Conservation (phyloP, 1,139 yeast species). For the Suhomyces atakaporum region DNA sequence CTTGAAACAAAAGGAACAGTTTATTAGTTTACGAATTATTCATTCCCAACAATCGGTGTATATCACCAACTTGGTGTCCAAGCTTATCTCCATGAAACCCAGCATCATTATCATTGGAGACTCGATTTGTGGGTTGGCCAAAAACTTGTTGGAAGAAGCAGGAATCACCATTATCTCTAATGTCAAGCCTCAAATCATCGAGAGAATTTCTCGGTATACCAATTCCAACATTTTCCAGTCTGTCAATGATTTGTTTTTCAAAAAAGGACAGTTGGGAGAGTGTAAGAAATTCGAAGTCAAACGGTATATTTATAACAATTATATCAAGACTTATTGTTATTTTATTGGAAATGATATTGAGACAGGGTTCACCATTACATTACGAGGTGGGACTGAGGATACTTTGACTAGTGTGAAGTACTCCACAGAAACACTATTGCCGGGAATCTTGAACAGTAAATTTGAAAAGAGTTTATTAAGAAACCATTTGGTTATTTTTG, state of each 20-base stretch:
- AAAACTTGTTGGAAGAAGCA: constrained; percentile 67
- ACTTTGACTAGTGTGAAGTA: constrained; percentile 68
- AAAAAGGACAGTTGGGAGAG: constrained; percentile 63
- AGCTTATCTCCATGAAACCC: constrained; percentile 77
- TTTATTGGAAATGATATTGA: constrained; percentile 75
- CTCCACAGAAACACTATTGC: constrained; percentile 77
- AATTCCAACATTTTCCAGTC: constrained; percentile 72
- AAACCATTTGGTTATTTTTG: constrained; percentile 47
- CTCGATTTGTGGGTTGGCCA: constrained; percentile 81
- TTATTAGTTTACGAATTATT: constrained; percentile 80
- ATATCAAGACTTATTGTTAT: constrained; percentile 70
- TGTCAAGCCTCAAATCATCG: constrained; percentile 80
- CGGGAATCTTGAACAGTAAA: constrained; percentile 72
- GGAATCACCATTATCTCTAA: constrained; percentile 79
- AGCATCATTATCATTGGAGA: constrained; percentile 80
- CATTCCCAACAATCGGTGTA: constrained; percentile 89
- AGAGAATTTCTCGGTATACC: constrained; percentile 76
- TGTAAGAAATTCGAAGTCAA: constrained; percentile 74
- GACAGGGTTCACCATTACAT: constrained; percentile 77
- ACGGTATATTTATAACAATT: constrained; percentile 55
- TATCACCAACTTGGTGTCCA: constrained; percentile 74
- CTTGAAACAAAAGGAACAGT: constrained; percentile 67
- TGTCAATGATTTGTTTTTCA: constrained; percentile 50
- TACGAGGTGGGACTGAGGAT: constrained; percentile 74
- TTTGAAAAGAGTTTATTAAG: constrained; percentile 80